Base-by-base conservation (phyloP, 306 rosid genomes). In the Cicer yamashitae region DNA sequence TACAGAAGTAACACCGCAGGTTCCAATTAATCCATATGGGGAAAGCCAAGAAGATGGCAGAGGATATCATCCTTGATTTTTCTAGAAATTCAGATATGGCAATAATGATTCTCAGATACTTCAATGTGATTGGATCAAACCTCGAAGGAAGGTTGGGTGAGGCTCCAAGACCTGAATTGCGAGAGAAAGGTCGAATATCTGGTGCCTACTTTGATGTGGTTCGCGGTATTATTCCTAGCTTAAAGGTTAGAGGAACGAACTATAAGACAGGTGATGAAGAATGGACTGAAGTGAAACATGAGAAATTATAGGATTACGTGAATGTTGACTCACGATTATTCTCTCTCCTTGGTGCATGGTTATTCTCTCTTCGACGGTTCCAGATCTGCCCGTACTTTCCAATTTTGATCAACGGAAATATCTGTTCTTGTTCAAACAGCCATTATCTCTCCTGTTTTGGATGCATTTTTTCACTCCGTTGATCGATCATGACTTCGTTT, bases 141-240 rank as follows among this genome's bases (percentile, higher is more conserved):
- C 96, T 93, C n/a, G 92, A 86, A 70, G 99, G 99, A 53, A 92
- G 96, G 85, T 84, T 94, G 79, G 99, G 99, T 11, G 98, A 94
- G 87, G 99, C 99, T 74, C 99, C 98, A 37, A 92, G 92, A 78
- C 97, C 98, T 62, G 98, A 94, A 82, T 84, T 94, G 41, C 92
- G 99, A 69, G 99, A 94, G 75, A 97, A 92, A 46, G 99, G 98
- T 64, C 92, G 98, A 66, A 94, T 94, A 70, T 94, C 99, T 3
- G 99, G 98, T 76, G 99, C 99, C 67, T 94, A 98, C 83, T 94
- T 94, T 64, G 99, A 94, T 80, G 99, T 97, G 18, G 99, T 96
- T 62, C 96, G 97, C 37, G 87, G 96, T 73, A 90, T 89, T 54
- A 84, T 83, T 63, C 87, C 90, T 17, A 97, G 96, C 48, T 84